Percentiles rank a stretch among this genome's conserved stretches.
Evolutionary conservation across 2,329 filamentous ascomycete species (phyloP).

Genomic region (Sporothrix schenckii): DNA sequence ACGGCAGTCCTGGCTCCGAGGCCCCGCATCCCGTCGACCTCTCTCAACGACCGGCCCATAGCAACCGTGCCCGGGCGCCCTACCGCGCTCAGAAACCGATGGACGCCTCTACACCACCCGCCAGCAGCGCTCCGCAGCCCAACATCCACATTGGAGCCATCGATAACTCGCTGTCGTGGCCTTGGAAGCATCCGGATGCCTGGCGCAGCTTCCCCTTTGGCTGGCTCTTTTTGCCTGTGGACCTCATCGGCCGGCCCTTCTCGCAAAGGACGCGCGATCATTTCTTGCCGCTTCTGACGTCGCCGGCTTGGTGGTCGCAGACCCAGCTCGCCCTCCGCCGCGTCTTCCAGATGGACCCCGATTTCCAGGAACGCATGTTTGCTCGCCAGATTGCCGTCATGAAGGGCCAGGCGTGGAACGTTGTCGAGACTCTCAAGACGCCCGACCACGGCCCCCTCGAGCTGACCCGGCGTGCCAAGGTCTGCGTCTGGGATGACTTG

Average conservation of each 20-base stretch:
- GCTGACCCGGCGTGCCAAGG: conserved; percentile 83
- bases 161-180: conserved; percentile 97
- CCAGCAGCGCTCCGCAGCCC: conserved; percentile 55
- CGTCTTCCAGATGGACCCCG: conserved; percentile 87
- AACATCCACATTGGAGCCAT: conserved; percentile 85
- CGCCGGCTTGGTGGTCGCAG: conserved; percentile 94
- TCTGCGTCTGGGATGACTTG: conserved; percentile 97
- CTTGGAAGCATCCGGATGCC: conserved; percentile 97
- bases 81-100: conserved; percentile 83
- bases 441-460: conserved; percentile 89
- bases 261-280: conserved; percentile 91
- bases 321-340: conserved; percentile 83
- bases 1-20: conserved; percentile 46
- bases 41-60: conserved; percentile 47
- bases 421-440: conserved; percentile 94
- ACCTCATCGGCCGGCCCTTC: conserved; percentile 93
- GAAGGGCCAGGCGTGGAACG: conserved; percentile 99
- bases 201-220: conserved; percentile 92
- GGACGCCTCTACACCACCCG: conserved; percentile 65
- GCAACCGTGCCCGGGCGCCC: conserved; percentile 51
- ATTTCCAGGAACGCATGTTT: conserved; percentile 99
- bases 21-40: conserved; percentile 66
- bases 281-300: conserved; percentile 93
- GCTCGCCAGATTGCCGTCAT: conserved; percentile 97
- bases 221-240: conserved; percentile 96